A percentile compares a stretch with the other conserved stretches of the same genome.
Evolutionary conservation across 2,329 filamentous ascomycete genomes (phyloP).

Genomic region (Scytalidium lignicola): DNA sequence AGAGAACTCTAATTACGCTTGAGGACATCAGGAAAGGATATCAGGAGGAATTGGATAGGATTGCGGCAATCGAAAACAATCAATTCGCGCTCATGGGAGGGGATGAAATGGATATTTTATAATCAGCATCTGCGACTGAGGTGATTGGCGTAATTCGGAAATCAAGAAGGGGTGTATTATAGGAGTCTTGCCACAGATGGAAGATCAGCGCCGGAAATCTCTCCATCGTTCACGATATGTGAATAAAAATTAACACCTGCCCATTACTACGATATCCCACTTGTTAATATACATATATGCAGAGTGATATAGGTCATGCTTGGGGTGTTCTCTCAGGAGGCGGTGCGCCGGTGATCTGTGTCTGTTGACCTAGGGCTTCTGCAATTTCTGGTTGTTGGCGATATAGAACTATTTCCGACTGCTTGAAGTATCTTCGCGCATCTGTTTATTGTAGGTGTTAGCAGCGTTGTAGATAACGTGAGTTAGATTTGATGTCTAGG

Average conservation of each 20-base stretch:
- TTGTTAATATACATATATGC: not conserved
- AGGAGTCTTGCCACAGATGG: not conserved
- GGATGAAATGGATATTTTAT: conserved; percentile 36
- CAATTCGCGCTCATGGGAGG: conserved; percentile 69
- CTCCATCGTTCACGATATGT: not conserved
- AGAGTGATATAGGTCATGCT: not conserved
- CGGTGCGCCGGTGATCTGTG: conserved; percentile 27
- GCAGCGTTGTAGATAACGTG: conserved; percentile 8
- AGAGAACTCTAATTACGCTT: conserved; percentile 76
- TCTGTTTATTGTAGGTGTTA: conserved; percentile 52
- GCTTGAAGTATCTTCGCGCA: conserved; percentile 96
- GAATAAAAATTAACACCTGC: not conserved
- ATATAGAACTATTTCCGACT: conserved; percentile 96
- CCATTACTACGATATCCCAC: not conserved
- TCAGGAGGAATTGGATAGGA: conserved; percentile 81
- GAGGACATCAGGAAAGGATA: conserved; percentile 86
- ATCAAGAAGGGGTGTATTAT: not conserved
- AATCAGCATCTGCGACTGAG: conserved; percentile 7
- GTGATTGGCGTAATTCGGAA: not conserved
- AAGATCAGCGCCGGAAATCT: not conserved
- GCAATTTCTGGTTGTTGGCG: conserved; percentile 66
- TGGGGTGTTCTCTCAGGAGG: conserved; percentile 22
- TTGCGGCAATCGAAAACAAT: conserved; percentile 82
- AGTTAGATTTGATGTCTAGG: too few species aligned
- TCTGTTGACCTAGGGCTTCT: conserved; percentile 26